Conservation (phyloP, 2,329 filamentous ascomycete genomes). For the Periconia macrospinosa region DNA sequence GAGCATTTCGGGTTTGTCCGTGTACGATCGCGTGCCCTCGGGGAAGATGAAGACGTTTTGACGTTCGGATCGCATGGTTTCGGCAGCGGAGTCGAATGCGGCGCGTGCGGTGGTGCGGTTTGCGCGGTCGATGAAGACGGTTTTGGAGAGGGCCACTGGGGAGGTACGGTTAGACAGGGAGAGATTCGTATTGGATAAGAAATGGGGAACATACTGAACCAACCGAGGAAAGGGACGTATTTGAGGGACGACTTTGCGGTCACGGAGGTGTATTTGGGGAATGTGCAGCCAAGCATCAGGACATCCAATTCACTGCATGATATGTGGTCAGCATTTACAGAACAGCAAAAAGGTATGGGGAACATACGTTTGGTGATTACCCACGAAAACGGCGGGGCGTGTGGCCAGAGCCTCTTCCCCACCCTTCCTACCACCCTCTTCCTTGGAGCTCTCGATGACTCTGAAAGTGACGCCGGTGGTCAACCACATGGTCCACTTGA, state of each 20-base stretch:
- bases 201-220: slow-evolving; percentile 67
- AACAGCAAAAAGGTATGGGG: background rate
- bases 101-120: slow-evolving; percentile 80
- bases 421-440: slow-evolving; percentile 29
- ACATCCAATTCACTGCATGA: slow-evolving; percentile 76
- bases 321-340: slow-evolving; percentile 14
- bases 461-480: slow-evolving; percentile 78
- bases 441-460: slow-evolving; percentile 53
- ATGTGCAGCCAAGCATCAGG: slow-evolving; percentile 83
- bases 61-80: slow-evolving; percentile 70
- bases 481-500: slow-evolving; percentile 76
- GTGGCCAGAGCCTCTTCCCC: slow-evolving; percentile 37
- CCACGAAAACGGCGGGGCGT: slow-evolving; percentile 85
- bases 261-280: slow-evolving; percentile 88
- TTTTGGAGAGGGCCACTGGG: slow-evolving; percentile 74
- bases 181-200: background rate
- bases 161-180: slow-evolving; percentile 5
- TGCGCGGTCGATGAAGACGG: slow-evolving; percentile 92
- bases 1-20: slow-evolving; percentile 75
- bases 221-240: slow-evolving; percentile 81
- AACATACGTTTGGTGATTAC: slow-evolving; percentile 81
- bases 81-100: slow-evolving; percentile 81
- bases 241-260: slow-evolving; percentile 88
- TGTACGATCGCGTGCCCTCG: slow-evolving; percentile 91
- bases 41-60: slow-evolving; percentile 83